These are phyloP conservation scores for Nemania serpens DNA, from an alignment of 2,329 filamentous ascomycete species.

Conservation along the genomic window DNA sequence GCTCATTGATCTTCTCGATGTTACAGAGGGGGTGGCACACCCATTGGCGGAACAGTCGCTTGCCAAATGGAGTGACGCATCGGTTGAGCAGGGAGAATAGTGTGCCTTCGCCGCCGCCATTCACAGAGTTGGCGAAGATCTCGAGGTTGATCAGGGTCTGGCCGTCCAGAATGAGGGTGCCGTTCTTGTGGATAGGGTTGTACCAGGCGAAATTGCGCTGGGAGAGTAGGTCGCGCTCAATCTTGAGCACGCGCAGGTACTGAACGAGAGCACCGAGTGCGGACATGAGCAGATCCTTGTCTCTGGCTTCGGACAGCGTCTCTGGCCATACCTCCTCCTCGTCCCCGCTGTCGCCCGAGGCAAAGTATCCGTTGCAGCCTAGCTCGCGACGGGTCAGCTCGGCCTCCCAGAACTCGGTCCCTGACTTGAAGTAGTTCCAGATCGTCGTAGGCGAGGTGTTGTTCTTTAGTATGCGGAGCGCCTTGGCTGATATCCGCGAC, in stretches of 20 bases:
- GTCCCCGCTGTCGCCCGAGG: constrained; percentile 51
- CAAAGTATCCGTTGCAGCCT: constrained; percentile 78
- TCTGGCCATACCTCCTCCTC: constrained; percentile 73
- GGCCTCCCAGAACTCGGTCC: constrained; percentile 87
- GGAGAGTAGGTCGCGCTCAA: constrained; percentile 84
- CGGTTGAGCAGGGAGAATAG: constrained; percentile 89
- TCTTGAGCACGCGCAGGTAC: constrained; percentile 84
- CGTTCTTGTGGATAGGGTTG: constrained; percentile 87
- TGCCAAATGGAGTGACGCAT: constrained; percentile 95
- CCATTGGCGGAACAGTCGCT: constrained; percentile 95
- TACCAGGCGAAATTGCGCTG: constrained; percentile 92
- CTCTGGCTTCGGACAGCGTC: constrained; percentile 69
- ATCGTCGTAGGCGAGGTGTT: constrained; percentile 91
- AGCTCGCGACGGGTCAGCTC: constrained; percentile 83
- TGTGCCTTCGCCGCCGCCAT: constrained; percentile 83
- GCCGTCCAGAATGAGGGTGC: constrained; percentile 89
- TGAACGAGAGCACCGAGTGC: constrained; percentile 87
- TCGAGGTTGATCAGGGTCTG: constrained; percentile 98
- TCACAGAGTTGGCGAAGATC: constrained; percentile 90
- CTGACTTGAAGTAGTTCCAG: constrained; percentile 90
- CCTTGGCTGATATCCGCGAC: constrained; percentile 82
- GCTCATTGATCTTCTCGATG: constrained; percentile 85
- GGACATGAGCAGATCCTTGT: constrained; percentile 86
- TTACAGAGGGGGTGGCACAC: constrained; percentile 94
- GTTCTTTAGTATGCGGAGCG: constrained; percentile 91